A percentile compares a stretch with the other conserved stretches of the same genome.
phyloP scores from a whole-genome alignment of 352 stramenopile genomes.

The Blastocystis sp. region DNA sequence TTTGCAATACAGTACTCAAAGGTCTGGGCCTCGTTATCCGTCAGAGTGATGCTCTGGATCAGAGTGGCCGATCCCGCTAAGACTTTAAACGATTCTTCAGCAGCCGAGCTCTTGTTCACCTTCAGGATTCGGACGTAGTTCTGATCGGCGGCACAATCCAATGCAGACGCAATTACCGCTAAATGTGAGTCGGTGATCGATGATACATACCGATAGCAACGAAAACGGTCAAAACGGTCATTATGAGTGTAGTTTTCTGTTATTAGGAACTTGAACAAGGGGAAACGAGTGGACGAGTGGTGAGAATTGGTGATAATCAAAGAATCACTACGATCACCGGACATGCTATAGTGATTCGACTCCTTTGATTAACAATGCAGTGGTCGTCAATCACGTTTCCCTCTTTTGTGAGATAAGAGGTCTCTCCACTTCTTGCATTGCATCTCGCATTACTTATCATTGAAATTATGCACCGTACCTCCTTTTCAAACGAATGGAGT shows the following conservation, averaged over 20 bases:
- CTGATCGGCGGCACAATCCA: neutral
- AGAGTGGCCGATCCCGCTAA: neutral
- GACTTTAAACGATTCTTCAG: slow-evolving; percentile 5
- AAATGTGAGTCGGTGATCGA: neutral
- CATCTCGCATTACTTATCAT: too few species aligned
- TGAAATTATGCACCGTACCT: too few species aligned
- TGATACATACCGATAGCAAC: neutral
- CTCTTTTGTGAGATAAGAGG: too few species aligned
- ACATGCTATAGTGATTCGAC: too few species aligned
- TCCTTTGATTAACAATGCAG: too few species aligned
- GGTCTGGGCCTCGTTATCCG: neutral
- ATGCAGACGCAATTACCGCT: neutral
- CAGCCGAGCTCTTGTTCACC: neutral
- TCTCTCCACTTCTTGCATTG: too few species aligned
- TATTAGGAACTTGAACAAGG: too few species aligned
- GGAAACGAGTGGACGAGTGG: too few species aligned
- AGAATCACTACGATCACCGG: too few species aligned
- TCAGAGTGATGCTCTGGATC: neutral
- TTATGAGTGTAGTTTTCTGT: neutral
- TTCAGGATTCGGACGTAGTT: slow-evolving; percentile 23
- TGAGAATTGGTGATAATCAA: too few species aligned
- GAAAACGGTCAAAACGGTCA: neutral
- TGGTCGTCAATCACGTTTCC: too few species aligned
- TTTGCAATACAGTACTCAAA: neutral
- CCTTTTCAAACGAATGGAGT: too few species aligned